These are phyloP conservation scores for Brassica nigra DNA, from an alignment of 345 rosid species.

Conservation along the genomic window DNA sequence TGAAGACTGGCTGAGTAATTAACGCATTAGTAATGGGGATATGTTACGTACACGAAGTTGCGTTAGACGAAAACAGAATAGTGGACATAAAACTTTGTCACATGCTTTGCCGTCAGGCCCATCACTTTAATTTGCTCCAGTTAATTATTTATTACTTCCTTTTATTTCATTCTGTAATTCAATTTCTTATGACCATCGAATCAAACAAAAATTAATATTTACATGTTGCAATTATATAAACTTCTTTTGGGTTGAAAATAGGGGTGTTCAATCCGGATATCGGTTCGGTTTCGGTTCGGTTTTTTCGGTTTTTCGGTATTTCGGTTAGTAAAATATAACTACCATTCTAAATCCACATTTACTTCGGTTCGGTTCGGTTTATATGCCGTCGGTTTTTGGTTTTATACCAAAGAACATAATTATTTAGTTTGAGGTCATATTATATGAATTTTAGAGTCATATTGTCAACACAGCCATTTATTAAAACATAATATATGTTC, in stretches of 20 bases:
- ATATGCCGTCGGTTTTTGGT: too few species aligned
- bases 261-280: too few species aligned
- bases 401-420: too few species aligned
- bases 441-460: too few species aligned
- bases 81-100: constrained; percentile 24
- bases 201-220: not conserved
- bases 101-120: constrained; percentile 33
- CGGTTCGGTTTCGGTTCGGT: too few species aligned
- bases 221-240: not conserved
- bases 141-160: not conserved
- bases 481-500: too few species aligned
- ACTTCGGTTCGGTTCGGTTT: too few species aligned
- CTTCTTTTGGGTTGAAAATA: not conserved
- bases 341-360: too few species aligned
- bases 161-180: not conserved
- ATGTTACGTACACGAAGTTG: constrained; percentile 38
- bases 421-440: too few species aligned
- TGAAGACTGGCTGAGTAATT: constrained; percentile 30
- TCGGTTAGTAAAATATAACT: too few species aligned
- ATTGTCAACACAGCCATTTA: too few species aligned
- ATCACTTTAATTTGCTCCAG: constrained; percentile 14
- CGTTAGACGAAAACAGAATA: constrained; percentile 25
- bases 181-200: not conserved
- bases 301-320: too few species aligned
- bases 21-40: constrained; percentile 32